Percentiles rank a stretch among this genome's conserved stretches.
Conservation (phyloP, 2,329 filamentous ascomycete genomes). For the Aspergillus felis region DNA sequence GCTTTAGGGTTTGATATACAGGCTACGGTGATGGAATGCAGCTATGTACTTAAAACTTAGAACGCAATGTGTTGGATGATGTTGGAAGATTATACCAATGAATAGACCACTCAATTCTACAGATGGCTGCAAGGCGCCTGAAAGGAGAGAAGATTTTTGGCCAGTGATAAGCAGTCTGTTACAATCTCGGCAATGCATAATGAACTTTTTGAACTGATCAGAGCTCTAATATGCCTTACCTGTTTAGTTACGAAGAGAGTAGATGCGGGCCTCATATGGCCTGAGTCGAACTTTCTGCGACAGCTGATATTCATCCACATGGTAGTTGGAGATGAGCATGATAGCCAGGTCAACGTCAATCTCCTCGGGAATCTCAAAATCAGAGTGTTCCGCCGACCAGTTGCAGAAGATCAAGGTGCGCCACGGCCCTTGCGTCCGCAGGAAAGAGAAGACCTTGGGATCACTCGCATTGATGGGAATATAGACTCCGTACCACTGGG, state of each 20-base stretch:
- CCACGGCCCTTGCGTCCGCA: constrained; percentile 14
- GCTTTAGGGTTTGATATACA: too few species aligned
- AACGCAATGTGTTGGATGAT: too few species aligned
- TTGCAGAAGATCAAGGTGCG: constrained; percentile 12
- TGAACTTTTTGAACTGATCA: background rate
- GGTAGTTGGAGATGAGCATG: constrained; percentile 12
- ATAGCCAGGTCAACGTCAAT: constrained; percentile 15
- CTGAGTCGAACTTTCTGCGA: constrained; percentile 1
- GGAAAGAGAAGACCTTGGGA: constrained; percentile 12
- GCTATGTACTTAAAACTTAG: too few species aligned
- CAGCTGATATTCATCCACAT: constrained; percentile 5
- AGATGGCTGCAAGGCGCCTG: background rate
- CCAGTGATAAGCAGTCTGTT: background rate
- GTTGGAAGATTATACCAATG: background rate
- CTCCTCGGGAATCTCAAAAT: constrained; percentile 10
- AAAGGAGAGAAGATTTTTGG: background rate
- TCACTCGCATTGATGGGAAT: constrained; percentile 13
- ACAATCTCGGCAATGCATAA: background rate
- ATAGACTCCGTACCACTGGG: constrained; percentile 15
- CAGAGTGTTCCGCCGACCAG: constrained; percentile 4
- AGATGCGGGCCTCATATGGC: constrained; percentile 15
- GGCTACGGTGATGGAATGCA: too few species aligned
- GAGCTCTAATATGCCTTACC: background rate
- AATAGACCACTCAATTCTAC: background rate
- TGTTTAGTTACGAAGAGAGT: constrained; percentile 13